phyloP scores from a whole-genome alignment of 345 rosid genomes.

The Populus pruinosa region DNA sequence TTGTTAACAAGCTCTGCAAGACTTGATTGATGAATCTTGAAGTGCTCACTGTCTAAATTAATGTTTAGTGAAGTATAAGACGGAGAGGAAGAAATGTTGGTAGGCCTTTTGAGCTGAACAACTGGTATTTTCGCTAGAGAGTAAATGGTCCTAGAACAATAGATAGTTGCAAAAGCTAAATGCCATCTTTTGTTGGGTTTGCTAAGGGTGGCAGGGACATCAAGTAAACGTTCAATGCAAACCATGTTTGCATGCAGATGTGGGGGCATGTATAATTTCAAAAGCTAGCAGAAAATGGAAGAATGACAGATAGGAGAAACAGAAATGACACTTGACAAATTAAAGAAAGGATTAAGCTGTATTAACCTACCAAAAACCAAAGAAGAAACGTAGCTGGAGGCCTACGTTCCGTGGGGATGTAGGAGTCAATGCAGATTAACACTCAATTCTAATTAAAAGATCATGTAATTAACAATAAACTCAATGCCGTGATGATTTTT shows the following conservation, averaged over 20 bases:
- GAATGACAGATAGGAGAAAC: not conserved
- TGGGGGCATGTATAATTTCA: not conserved
- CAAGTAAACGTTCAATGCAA: conserved; percentile 27
- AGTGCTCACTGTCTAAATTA: conserved; percentile 2
- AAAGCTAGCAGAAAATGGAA: not conserved
- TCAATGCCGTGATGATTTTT: too few relatives aligned
- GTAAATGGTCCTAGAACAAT: conserved; percentile 47
- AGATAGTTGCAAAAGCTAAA: conserved; percentile 41
- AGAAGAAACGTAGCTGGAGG: not conserved
- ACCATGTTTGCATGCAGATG: not conserved
- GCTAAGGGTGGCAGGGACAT: conserved; percentile 25
- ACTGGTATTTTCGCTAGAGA: conserved; percentile 3
- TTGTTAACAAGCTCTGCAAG: conserved; percentile 39
- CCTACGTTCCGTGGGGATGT: too few relatives aligned
- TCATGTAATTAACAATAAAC: too few relatives aligned
- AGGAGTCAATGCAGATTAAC: too few relatives aligned
- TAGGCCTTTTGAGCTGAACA: not conserved
- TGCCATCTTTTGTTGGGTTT: conserved; percentile 50
- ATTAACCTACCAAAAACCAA: not conserved
- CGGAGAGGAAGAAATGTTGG: conserved; percentile 16
- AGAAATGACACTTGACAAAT: not conserved
- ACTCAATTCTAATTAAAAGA: too few relatives aligned
- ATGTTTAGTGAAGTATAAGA: conserved; percentile 26
- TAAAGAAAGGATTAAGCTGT: too few relatives aligned
- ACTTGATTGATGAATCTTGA: conserved; percentile 29